These are phyloP conservation scores for Pseudogymnoascus sp. DNA, from an alignment of 2,329 filamentous ascomycete genomes.

Conservation along the genomic window DNA sequence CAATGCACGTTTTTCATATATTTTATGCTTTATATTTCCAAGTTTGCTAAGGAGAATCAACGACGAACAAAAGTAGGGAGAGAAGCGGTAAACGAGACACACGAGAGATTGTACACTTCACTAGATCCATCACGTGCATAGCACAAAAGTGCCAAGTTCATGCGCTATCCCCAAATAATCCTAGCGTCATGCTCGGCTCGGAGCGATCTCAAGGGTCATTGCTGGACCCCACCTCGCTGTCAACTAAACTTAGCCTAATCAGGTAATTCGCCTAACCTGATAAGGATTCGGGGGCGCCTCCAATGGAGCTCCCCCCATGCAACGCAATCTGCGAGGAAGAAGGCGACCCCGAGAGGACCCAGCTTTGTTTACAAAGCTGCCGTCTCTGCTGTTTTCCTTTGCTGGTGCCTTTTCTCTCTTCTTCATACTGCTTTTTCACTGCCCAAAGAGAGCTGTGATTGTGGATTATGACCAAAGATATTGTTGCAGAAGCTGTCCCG, in stretches of 20 bases:
- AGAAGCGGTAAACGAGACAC: background rate
- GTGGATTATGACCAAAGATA: conserved; percentile 11
- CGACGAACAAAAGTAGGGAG: background rate
- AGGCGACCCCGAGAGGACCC: conserved; percentile 2
- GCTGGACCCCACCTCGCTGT: conserved; percentile 3
- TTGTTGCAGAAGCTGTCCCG: conserved; percentile 5
- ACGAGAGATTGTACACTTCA: background rate
- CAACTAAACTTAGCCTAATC: background rate
- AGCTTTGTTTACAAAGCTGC: conserved; percentile 8
- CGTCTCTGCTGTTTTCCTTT: background rate
- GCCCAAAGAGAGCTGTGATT: conserved; percentile 4
- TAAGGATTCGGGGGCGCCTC: background rate
- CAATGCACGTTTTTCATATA: background rate
- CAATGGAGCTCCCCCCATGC: conserved; percentile 10
- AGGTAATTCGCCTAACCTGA: background rate
- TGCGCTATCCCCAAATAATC: background rate
- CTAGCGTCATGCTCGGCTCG: background rate
- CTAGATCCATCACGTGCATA: conserved; percentile 6
- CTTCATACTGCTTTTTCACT: conserved; percentile 12
- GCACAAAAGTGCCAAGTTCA: conserved; percentile 10
- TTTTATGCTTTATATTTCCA: background rate
- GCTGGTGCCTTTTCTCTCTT: background rate
- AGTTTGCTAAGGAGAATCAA: background rate
- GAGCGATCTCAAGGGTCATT: conserved; percentile 11
- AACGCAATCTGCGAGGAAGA: conserved; percentile 11